Evolutionary conservation across 2,329 filamentous ascomycete species (phyloP), one percentile per base, ranked within the genome.

Genomic region (Talaromyces sp.): DNA sequence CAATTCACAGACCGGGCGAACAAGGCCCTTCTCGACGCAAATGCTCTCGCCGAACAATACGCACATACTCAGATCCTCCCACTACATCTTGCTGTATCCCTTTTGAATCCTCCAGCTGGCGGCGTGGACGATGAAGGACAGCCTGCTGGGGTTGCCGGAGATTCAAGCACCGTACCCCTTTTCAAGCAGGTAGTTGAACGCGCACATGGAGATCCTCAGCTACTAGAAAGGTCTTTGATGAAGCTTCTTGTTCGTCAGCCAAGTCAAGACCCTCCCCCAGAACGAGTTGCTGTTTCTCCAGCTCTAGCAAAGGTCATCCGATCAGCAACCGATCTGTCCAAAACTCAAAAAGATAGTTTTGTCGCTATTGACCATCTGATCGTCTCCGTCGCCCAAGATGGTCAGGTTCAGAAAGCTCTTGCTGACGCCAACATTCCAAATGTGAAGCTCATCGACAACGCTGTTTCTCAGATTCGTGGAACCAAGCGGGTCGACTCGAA

Each of bases 291-390:
- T 63, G 87, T 96, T 72, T 89, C 93, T 11, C 92, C 93, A 0
- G 83, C 88, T 9, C 93, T 98, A 79, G 87, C 89, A 68, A 91
- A 90, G 71, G 86, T 97, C 65, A 84, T 99, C 60, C 87, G 93
- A 70, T 87, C 91, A 70, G 93, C 95, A 2, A 88, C 91, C 76
- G 93, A 98, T 37, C 79, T 99, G 63, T 94, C 96, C 72, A 97
- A 96, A 81, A 93, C 93, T n/a, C 95, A 99, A 73, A 98, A 97
- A 73, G 95, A 99, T 76, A 92, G 88, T 69, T 99, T 88, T 78
- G 91, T 99, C 69, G 95, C 94, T 47, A 89, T 98, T 66, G 95
- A 98, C 78, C 95, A 99, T 76, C 84, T 99, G 60, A 97, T 99
- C 73, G 88, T 89, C 68, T 88, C 91, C 1, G 83, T 97, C 24